These are phyloP conservation scores for Agrocybe praecox DNA, from an alignment of 768 basidiomycete genomes.

Conservation along the genomic window DNA sequence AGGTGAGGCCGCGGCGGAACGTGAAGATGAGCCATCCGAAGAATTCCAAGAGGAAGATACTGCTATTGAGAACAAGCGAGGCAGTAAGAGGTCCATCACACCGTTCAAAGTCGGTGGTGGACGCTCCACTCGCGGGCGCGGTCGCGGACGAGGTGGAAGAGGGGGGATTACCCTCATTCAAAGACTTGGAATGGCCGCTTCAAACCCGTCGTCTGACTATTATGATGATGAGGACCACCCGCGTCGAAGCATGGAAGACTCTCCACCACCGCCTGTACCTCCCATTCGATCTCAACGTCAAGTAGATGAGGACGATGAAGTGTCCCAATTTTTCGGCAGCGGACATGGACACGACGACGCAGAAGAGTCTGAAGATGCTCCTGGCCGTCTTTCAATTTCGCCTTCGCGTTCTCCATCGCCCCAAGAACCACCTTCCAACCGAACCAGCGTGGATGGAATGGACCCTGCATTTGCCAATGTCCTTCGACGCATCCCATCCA, in stretches of 20 bases:
- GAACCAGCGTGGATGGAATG: slow-evolving; percentile 82
- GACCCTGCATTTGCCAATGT: slow-evolving; percentile 85
- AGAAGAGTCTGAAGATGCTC: slow-evolving; percentile 23
- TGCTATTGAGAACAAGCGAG: slow-evolving; percentile 40
- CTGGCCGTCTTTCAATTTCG: slow-evolving; percentile 15
- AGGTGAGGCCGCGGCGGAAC: slow-evolving; percentile 36
- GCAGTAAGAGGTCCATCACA: slow-evolving; percentile 40
- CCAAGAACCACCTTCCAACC: slow-evolving; percentile 48
- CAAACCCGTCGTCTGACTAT: slow-evolving; percentile 52
- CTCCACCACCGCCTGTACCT: slow-evolving; percentile 43
- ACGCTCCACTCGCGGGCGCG: slow-evolving; percentile 43
- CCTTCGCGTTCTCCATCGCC: slow-evolving; percentile 31
- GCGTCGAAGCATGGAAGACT: slow-evolving; percentile 24
- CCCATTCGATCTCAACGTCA: slow-evolving; percentile 38
- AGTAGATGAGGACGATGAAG: slow-evolving; percentile 40
- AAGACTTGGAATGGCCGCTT: slow-evolving; percentile 60
- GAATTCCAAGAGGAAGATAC: slow-evolving; percentile 43
- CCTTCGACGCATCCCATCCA: slow-evolving; percentile 59
- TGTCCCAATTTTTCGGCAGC: slow-evolving; percentile 36
- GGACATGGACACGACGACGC: slow-evolving; percentile 25
- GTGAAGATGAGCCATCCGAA: slow-evolving; percentile 48
- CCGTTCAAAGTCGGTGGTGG: slow-evolving; percentile 56
- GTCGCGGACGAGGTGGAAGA: slow-evolving; percentile 49
- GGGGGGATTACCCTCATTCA: slow-evolving; percentile 62
- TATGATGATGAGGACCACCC: slow-evolving; percentile 36